Conservation (phyloP, 345 rosid genomes). For the Rhodamnia rubescens region DNA sequence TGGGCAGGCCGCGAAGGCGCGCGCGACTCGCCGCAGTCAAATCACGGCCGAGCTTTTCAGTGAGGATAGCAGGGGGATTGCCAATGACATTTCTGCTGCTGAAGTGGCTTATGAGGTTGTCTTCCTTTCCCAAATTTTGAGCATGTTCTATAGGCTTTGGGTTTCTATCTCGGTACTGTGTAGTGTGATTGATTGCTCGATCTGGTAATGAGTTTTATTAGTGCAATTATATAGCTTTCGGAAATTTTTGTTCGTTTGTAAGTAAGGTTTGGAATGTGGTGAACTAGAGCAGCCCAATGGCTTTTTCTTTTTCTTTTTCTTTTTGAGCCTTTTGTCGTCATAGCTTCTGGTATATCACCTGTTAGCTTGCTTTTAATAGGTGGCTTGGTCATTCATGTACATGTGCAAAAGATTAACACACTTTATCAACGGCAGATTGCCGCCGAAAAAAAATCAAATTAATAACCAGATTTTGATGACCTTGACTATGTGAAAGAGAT, state of each 20-base stretch:
- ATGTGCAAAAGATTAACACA: too few species aligned
- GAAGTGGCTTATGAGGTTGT: conserved; percentile 67
- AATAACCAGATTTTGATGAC: background rate
- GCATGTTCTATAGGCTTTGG: background rate
- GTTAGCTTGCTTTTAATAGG: background rate
- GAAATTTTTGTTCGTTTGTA: background rate
- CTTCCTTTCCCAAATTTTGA: background rate
- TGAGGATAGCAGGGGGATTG: conserved; percentile 27
- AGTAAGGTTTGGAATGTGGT: background rate
- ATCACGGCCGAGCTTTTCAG: conserved; percentile 38
- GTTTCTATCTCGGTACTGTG: too few species aligned
- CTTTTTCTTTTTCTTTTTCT: background rate
- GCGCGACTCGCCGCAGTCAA: conserved; percentile 56
- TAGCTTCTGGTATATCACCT: background rate
- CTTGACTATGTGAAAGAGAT: background rate
- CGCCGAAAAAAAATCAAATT: background rate
- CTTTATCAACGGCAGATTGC: too few species aligned
- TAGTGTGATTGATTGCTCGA: background rate
- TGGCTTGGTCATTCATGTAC: too few species aligned
- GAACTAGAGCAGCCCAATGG: background rate
- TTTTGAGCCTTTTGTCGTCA: background rate
- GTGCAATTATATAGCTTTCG: background rate
- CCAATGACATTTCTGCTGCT: conserved; percentile 25
- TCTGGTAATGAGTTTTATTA: background rate
- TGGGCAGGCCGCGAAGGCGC: conserved; percentile 69